Conservation (phyloP, 768 basidiomycete genomes). For the Cyclocybe aegerita region DNA sequence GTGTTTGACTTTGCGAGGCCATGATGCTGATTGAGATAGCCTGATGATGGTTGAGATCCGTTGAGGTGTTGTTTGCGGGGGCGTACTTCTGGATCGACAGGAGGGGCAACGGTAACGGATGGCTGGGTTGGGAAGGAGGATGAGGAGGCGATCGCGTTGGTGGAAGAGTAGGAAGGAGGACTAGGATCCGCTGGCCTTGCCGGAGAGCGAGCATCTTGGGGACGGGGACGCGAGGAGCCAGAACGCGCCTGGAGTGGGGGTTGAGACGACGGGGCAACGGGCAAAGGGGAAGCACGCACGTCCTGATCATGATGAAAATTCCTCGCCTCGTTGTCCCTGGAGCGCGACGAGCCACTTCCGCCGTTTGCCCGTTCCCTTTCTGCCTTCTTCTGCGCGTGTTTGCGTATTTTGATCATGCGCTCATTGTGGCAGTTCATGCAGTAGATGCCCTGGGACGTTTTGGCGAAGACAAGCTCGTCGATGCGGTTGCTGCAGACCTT, state of each 20-base stretch:
- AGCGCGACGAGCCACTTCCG: conserved; percentile 40
- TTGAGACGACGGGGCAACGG: neutral
- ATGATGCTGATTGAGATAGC: conserved; percentile 3
- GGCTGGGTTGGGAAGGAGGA: neutral
- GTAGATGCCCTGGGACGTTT: conserved; percentile 97
- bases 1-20: conserved; percentile 38
- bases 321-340: conserved; percentile 39
- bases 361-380: conserved; percentile 55
- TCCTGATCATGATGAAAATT: conserved; percentile 37
- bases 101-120: conserved; percentile 10
- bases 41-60: neutral
- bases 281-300: conserved; percentile 33
- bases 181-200: conserved; percentile 10
- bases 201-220: conserved; percentile 23
- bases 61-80: neutral
- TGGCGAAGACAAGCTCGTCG: conserved; percentile 97
- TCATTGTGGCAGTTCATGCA: conserved; percentile 99
- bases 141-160: conserved; percentile 9
- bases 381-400: conserved; percentile 87
- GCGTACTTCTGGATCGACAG: neutral
- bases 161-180: conserved; percentile 1
- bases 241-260: conserved; percentile 3
- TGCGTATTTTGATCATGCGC: conserved; percentile 89
- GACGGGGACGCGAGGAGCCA: no score
- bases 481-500: conserved; percentile 92